Evolutionary conservation across 768 basidiomycete species (phyloP).

Genomic region (Calocera cornea): DNA sequence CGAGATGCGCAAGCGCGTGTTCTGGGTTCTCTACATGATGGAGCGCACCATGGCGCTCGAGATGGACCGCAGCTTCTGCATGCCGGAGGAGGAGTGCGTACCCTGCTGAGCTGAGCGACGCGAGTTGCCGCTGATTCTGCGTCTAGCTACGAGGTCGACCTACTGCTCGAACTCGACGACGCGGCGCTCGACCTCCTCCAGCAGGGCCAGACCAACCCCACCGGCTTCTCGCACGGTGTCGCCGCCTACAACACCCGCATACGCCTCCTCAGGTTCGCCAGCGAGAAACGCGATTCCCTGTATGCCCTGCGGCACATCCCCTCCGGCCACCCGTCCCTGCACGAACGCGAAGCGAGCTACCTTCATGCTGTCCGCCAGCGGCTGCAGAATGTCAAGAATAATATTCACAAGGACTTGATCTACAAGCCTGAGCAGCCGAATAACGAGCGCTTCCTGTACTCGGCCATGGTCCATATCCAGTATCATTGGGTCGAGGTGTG

Average conservation of each 20-base stretch:
- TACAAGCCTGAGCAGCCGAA: not conserved
- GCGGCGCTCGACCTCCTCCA: not conserved
- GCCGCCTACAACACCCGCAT: not conserved
- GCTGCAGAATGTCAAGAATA: not conserved
- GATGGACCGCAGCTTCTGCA: not conserved
- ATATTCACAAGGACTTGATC: not conserved
- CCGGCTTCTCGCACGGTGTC: not conserved
- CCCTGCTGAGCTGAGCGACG: not conserved
- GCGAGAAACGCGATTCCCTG: not conserved
- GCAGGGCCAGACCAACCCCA: not conserved
- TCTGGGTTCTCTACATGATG: not conserved
- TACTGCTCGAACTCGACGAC: not conserved
- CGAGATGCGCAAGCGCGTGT: not conserved
- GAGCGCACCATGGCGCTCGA: not conserved
- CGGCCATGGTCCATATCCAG: not conserved
- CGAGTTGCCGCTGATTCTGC: not conserved
- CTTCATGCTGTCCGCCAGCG: not conserved
- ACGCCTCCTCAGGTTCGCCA: not conserved
- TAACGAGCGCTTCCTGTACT: not conserved
- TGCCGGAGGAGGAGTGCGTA: not conserved
- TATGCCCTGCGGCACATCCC: not conserved
- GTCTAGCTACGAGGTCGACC: not conserved
- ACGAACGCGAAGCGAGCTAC: not conserved
- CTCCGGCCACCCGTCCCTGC: not conserved
- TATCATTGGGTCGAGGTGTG: not conserved